Conservation (phyloP, 306 rosid species). For the Sesbania bispinosa region DNA sequence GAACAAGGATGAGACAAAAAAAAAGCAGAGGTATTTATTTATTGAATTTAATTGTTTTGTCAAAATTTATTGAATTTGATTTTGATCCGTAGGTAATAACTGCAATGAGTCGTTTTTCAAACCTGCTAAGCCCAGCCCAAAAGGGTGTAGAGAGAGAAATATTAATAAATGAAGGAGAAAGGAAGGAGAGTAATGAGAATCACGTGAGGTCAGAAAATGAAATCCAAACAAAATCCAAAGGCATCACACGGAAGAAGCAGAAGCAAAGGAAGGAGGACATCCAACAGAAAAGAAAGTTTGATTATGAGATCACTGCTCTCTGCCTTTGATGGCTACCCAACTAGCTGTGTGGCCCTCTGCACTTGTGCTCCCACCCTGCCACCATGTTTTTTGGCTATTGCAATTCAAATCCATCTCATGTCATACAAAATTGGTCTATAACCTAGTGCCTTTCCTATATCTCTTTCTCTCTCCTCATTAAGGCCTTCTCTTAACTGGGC, state of each 20-base stretch:
- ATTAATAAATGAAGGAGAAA: constrained; percentile 16
- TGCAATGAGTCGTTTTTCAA: not conserved
- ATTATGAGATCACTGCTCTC: constrained; percentile 38
- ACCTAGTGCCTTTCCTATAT: not conserved
- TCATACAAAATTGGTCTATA: too few relatives aligned
- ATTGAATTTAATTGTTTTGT: too few relatives aligned
- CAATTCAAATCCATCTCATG: not conserved
- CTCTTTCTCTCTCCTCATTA: not conserved
- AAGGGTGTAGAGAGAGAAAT: constrained; percentile 14
- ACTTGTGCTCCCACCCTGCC: constrained; percentile 24
- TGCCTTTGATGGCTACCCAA: constrained; percentile 40
- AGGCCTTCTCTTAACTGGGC: not conserved
- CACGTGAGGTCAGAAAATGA: constrained; percentile 71
- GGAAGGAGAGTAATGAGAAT: constrained; percentile 30
- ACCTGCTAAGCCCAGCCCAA: constrained; percentile 17
- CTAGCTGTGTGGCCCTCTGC: constrained; percentile 28
- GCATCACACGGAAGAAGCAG: constrained; percentile 9
- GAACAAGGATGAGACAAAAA: not conserved
- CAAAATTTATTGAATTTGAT: not conserved
- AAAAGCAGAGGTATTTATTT: too few relatives aligned
- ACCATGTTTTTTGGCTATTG: constrained; percentile 19
- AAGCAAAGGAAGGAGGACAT: not conserved
- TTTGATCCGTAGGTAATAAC: not conserved
- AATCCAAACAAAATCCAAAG: constrained; percentile 52
- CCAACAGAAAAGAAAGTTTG: constrained; percentile 10